Percentiles rank a stretch among this genome's conserved stretches.
Evolutionary conservation across 305 asterid species (phyloP).

Genomic region (Fraxinus sp.): DNA sequence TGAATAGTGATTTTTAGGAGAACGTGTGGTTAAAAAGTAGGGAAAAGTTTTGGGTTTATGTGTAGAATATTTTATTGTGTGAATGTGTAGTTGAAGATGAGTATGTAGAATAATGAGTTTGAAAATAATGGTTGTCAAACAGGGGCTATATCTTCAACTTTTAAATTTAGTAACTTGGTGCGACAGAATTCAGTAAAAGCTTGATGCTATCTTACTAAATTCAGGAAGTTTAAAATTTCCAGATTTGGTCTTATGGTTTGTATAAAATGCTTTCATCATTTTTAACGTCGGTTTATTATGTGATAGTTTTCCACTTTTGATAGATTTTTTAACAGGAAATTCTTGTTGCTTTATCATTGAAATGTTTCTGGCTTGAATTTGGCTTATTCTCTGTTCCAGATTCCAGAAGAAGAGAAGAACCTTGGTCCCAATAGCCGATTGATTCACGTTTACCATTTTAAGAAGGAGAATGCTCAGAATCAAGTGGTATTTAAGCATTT

Average conservation of each 20-base stretch:
- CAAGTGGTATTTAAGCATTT: slow-evolving; percentile 49
- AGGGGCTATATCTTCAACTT: too few relatives aligned
- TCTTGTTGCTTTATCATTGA: neutral
- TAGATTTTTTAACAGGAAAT: too few relatives aligned
- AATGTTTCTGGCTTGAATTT: neutral
- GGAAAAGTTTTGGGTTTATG: too few relatives aligned
- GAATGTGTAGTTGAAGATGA: too few relatives aligned
- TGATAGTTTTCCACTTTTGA: too few relatives aligned
- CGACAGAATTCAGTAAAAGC: neutral
- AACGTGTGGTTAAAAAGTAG: too few relatives aligned
- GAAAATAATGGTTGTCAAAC: too few relatives aligned
- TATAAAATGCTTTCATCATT: neutral
- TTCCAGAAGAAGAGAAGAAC: slow-evolving; percentile 81
- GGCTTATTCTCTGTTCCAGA: slow-evolving; percentile 35
- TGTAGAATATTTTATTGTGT: too few relatives aligned
- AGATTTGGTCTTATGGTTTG: neutral
- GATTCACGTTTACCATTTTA: slow-evolving; percentile 81
- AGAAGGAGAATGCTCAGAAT: slow-evolving; percentile 69
- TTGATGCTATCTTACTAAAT: neutral
- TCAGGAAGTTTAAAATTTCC: slow-evolving; percentile 6
- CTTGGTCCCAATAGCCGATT: slow-evolving; percentile 67
- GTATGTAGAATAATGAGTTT: too few relatives aligned
- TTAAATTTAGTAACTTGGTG: neutral
- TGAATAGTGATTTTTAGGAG: too few relatives aligned
- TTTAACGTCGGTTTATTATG: neutral